A percentile compares a stretch with the other conserved stretches of the same genome.
phyloP scores from a whole-genome alignment of 306 rosid genomes.

The Corylus heterophylla region DNA sequence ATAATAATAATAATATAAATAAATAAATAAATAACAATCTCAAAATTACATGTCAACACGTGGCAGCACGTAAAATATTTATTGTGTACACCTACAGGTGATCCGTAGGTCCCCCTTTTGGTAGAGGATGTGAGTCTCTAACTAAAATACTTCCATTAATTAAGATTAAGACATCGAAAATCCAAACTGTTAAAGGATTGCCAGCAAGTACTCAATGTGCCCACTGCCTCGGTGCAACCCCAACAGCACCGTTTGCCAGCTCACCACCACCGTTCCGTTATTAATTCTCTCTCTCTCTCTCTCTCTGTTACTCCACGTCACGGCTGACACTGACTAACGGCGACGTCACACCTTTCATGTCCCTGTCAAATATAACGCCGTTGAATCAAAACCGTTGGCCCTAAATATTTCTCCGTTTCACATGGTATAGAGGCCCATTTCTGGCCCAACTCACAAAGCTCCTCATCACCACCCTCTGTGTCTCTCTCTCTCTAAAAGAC shows the following conservation, averaged over 20 bases:
- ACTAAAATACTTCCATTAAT: neutral
- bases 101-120: too few species aligned
- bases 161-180: slow-evolving; percentile 6
- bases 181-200: neutral
- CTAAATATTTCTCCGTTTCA: slow-evolving; percentile 8
- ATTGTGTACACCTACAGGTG: too few species aligned
- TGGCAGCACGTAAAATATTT: too few species aligned
- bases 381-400: slow-evolving; percentile 14
- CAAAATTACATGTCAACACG: too few species aligned
- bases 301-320: slow-evolving; percentile 23
- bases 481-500: slow-evolving; percentile 13
- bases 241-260: slow-evolving; percentile 39
- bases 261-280: slow-evolving; percentile 29
- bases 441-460: slow-evolving; percentile 52
- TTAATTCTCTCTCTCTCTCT: neutral
- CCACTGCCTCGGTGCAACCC: slow-evolving; percentile 30
- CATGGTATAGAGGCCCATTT: slow-evolving; percentile 48
- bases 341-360: neutral
- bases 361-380: slow-evolving; percentile 36
- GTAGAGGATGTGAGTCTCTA: slow-evolving; percentile 23
- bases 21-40: too few species aligned
- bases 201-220: slow-evolving; percentile 27
- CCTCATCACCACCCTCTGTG: slow-evolving; percentile 25
- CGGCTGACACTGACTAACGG: slow-evolving; percentile 35
- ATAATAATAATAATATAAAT: too few species aligned